These are phyloP conservation scores for Xylaria palmicola DNA, from an alignment of 495 filamentous ascomycete species.

Conservation along the genomic window DNA sequence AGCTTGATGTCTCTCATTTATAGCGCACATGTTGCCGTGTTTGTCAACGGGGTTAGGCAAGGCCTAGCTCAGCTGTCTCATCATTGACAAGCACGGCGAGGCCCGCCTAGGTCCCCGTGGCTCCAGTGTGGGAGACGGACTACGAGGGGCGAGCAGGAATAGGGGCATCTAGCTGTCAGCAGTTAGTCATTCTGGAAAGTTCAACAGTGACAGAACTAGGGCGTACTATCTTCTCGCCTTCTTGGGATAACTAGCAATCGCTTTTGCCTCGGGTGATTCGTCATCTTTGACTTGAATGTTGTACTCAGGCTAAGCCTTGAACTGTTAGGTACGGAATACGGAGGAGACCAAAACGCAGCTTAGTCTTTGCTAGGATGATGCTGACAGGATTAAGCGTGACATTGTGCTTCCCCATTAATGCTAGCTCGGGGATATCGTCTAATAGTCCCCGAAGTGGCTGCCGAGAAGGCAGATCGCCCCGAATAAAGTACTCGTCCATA, in stretches of 20 bases:
- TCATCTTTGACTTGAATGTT: constrained; percentile 21
- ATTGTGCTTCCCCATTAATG: constrained; percentile 46
- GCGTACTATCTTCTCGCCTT: constrained; percentile 32
- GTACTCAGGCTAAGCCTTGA: constrained; percentile 33
- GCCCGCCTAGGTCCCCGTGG: background rate
- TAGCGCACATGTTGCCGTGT: background rate
- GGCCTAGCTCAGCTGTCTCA: background rate
- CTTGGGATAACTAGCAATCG: constrained; percentile 33
- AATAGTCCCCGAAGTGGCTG: constrained; percentile 44
- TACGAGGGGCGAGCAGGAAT: background rate
- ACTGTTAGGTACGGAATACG: constrained; percentile 54
- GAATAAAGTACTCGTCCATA: constrained; percentile 56
- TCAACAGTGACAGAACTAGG: background rate
- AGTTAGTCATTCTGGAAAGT: background rate
- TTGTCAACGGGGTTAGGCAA: background rate
- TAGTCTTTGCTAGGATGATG: constrained; percentile 51
- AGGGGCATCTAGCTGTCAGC: background rate
- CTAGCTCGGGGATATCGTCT: constrained; percentile 34
- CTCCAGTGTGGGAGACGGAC: background rate
- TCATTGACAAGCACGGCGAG: background rate
- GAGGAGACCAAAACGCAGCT: constrained; percentile 53
- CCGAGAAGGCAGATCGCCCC: constrained; percentile 53
- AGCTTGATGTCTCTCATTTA: background rate
- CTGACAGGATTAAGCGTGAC: constrained; percentile 36
- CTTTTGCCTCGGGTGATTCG: constrained; percentile 30